Evolutionary conservation across 2,329 filamentous ascomycete genomes (phyloP).

Genomic region (Orbilia ellipsospora): DNA sequence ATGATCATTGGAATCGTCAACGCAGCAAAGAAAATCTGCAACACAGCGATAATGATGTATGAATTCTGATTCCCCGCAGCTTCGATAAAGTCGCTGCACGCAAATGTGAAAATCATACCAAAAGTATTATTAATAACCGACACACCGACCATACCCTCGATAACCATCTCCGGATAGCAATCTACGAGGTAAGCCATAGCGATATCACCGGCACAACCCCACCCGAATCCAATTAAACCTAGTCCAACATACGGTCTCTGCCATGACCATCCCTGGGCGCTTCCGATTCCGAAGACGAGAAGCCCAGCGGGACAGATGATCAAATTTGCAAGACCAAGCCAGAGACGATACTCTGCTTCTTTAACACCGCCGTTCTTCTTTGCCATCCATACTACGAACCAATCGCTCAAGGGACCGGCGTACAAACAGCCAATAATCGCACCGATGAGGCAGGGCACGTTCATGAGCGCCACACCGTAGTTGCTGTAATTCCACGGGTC

Average conservation of each 20-base stretch:
- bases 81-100: constrained; percentile 66
- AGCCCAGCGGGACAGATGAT: constrained; percentile 67
- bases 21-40: constrained; percentile 68
- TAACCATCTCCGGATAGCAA: constrained; percentile 69
- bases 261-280: constrained; percentile 67
- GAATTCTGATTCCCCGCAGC: constrained; percentile 65
- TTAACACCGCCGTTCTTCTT: constrained; percentile 68
- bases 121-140: constrained; percentile 70
- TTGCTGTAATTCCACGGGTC: constrained; percentile 69
- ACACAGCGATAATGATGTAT: constrained; percentile 67
- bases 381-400: constrained; percentile 69
- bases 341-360: constrained; percentile 69
- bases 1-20: constrained; percentile 68
- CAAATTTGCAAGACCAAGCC: constrained; percentile 67
- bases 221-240: constrained; percentile 71
- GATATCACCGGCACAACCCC: constrained; percentile 70
- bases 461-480: constrained; percentile 69
- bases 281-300: constrained; percentile 68
- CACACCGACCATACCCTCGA: constrained; percentile 71
- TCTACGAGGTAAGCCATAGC: constrained; percentile 69
- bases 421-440: constrained; percentile 70
- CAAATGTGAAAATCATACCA: constrained; percentile 69
- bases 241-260: constrained; percentile 68
- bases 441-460: constrained; percentile 69
- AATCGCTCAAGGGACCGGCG: constrained; percentile 70